A percentile compares a stretch with the other conserved stretches of the same genome.
Evolutionary conservation across 805 yeast genomes (phyloP).

Genomic region (Candida vartiovaarae): DNA sequence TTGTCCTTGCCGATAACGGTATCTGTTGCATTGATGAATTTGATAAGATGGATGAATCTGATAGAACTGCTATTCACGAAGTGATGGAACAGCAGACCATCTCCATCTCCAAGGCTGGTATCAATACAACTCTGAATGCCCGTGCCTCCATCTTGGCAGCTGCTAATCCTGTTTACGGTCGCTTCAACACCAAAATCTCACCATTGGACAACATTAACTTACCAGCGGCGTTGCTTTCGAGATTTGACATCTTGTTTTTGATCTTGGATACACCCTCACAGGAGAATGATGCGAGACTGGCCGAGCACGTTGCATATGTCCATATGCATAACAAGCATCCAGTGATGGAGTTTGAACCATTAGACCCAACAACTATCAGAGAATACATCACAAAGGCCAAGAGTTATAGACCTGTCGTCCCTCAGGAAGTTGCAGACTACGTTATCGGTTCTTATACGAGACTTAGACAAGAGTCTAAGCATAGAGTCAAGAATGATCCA

Average conservation of each 20-base stretch:
- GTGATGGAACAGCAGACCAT: constrained; percentile 99
- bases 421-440: constrained; percentile 77
- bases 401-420: constrained; percentile 75
- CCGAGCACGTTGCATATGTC: constrained; percentile 89
- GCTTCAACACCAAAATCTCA: constrained; percentile 91
- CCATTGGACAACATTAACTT: constrained; percentile 98
- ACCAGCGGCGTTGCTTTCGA: constrained; percentile 92
- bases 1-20: constrained; percentile 99
- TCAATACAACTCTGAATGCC: constrained; percentile 92
- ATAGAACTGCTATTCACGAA: constrained; percentile 97
- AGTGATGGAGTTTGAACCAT: constrained; percentile 61
- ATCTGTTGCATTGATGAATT: constrained; percentile 99
- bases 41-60: constrained; percentile 99
- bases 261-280: constrained; percentile 93
- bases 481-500: constrained; percentile 56
- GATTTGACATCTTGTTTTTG: constrained; percentile 97
- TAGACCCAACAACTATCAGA: constrained; percentile 74
- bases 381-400: constrained; percentile 86
- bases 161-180: constrained; percentile 94
- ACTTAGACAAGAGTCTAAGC: constrained; percentile 87
- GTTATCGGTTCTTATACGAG: constrained; percentile 82
- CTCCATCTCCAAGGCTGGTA: constrained; percentile 98
- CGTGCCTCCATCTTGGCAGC: constrained; percentile 97
- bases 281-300: constrained; percentile 78
- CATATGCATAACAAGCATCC: constrained; percentile 91